Conservation (phyloP, 2,329 filamentous ascomycete species). For the Gaeumannomyces sp. region DNA sequence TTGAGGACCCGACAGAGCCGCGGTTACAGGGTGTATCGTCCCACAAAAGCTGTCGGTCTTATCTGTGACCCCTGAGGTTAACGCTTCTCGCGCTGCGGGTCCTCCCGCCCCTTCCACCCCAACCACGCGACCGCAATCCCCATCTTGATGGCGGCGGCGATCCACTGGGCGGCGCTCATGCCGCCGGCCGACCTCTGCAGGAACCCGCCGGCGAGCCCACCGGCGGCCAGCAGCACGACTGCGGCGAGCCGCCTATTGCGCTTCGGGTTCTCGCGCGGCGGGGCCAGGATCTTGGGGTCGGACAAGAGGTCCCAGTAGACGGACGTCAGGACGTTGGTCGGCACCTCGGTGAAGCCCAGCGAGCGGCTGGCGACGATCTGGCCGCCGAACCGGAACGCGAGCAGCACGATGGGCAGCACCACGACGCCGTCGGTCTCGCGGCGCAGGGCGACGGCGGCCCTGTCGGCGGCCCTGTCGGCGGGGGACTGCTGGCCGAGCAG, state of each 20-base stretch:
- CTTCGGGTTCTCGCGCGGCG: conserved; percentile 38
- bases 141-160: conserved; percentile 38
- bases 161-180: conserved; percentile 37
- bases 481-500: conserved; percentile 17
- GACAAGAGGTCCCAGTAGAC: conserved; percentile 48
- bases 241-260: conserved; percentile 40
- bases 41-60: no score
- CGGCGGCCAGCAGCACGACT: conserved; percentile 37
- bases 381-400: conserved; percentile 50
- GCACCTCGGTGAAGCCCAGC: conserved; percentile 47
- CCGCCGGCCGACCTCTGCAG: conserved; percentile 36
- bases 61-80: background rate
- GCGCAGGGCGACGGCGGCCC: conserved; percentile 34
- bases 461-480: conserved; percentile 26
- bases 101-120: conserved; percentile 14
- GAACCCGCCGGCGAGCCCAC: conserved; percentile 42
- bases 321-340: conserved; percentile 49
- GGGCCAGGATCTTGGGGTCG: conserved; percentile 41
- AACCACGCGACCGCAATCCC: conserved; percentile 29
- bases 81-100: background rate
- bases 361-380: conserved; percentile 47
- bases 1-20: no score
- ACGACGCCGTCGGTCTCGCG: conserved; percentile 32
- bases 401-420: conserved; percentile 31
- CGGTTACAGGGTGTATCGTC: no score